phyloP scores from a whole-genome alignment of 2,329 filamentous ascomycete species.

The Epichloe brachyelytri region DNA sequence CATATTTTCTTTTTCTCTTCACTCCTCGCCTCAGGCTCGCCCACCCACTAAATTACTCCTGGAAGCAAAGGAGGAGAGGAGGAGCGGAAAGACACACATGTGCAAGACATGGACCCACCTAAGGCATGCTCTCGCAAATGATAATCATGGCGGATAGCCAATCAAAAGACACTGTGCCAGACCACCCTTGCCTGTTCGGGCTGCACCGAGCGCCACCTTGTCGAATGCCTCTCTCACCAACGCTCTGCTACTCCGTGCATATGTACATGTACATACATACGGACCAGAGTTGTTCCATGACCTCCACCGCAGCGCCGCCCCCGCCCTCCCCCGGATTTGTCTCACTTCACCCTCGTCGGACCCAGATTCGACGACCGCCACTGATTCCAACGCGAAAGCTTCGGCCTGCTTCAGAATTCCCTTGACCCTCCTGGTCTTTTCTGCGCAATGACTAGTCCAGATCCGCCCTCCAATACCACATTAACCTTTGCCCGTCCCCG shows the following conservation, averaged over 20 bases:
- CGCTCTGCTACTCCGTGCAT: too few relatives aligned
- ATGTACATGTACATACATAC: too few relatives aligned
- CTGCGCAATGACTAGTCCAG: slow-evolving; percentile 1
- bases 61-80: not conserved
- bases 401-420: not conserved
- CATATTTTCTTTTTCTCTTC: too few relatives aligned
- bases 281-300: not conserved
- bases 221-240: slow-evolving; percentile 1
- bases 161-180: not conserved
- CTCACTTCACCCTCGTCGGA: slow-evolving; percentile 1
- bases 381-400: not conserved
- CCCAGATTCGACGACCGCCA: not conserved
- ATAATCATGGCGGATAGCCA: not conserved
- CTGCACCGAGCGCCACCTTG: slow-evolving; percentile 1
- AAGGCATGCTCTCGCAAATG: slow-evolving; percentile 6
- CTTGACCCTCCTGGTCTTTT: slow-evolving; percentile 1
- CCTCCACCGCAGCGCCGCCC: not conserved
- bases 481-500: slow-evolving; percentile 1
- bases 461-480: not conserved
- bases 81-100: not conserved
- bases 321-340: slow-evolving; percentile 1
- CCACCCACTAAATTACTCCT: not conserved
- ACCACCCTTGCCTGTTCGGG: slow-evolving; percentile 1
- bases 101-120: slow-evolving; percentile 4
- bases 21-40: not conserved